Base-by-base conservation (phyloP, 2,329 filamentous ascomycete species). In the Thielaviopsis euricoi region DNA sequence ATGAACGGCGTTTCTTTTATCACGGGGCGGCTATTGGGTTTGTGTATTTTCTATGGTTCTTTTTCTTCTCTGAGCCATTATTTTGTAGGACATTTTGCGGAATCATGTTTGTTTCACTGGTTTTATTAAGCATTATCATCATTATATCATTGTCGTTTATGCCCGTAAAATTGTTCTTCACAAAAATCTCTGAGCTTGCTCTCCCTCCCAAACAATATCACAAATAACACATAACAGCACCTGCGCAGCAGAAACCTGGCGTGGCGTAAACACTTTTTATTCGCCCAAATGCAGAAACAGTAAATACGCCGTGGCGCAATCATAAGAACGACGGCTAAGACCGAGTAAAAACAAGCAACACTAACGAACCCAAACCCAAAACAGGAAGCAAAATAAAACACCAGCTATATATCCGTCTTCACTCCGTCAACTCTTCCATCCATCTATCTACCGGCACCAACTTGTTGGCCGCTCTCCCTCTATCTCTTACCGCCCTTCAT, bases 401-500 rank as follows among this genome's bases (percentile, higher is more conserved):
- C 37, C 13, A 43, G 17, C 7, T 33, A 33, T 33, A 33, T 33
- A 33, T 33, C 29, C 29, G 12, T 33, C 29, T 33, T 10, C 9
- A 25, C 23, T 10, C 12, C n/a, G n/a, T n/a, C n/a, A n/a, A n/a
- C n/a, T n/a, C n/a, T n/a, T n/a, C n/a, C 15, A n/a, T 25, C 25
- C 29, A 52, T 25, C 7, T 10, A 37, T 52, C 29, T n/a, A n/a
- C n/a, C n/a, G n/a, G n/a, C 21, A 10, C 17, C 40, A 19, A 17
- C n/a, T 25, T 55, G n/a, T n/a, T n/a, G n/a, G n/a, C 55, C 25
- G 33, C 25, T 33, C 49, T 40, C 19, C 19, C 54, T 54, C 54
- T 61, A 62, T 37, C 51, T 61, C 50, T 58, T 56, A 12, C 37
- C 37, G 17, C 56, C 50, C 75, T 71, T 80, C 72, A 77, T 76